phyloP scores from a whole-genome alignment of 2,329 filamentous ascomycete species.

The Plenodomus biglobosus region DNA sequence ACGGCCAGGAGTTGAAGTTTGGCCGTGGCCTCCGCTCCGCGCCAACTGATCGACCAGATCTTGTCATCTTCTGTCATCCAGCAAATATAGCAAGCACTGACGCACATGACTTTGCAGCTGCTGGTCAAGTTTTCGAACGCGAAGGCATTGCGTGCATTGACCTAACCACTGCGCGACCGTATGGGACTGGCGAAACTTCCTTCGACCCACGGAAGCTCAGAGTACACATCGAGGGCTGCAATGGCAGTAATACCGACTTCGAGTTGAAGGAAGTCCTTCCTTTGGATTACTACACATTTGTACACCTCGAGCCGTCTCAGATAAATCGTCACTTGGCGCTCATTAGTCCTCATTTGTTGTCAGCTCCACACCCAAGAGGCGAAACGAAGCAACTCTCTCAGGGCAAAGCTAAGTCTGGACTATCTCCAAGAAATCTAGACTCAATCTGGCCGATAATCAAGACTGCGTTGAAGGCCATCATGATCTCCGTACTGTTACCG shows the following conservation, averaged over 20 bases:
- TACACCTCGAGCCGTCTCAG: conserved; percentile 38
- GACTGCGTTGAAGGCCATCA: not conserved
- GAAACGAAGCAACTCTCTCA: not conserved
- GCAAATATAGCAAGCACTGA: conserved; percentile 11
- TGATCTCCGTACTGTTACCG: conserved; percentile 20
- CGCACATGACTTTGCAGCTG: conserved; percentile 21
- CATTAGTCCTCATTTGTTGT: conserved; percentile 29
- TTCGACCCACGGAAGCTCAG: conserved; percentile 11
- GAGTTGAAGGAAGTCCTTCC: conserved; percentile 35
- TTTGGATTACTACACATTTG: conserved; percentile 37
- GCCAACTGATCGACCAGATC: conserved; percentile 24
- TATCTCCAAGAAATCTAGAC: not conserved
- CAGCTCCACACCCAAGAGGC: not conserved
- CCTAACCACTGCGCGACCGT: conserved; percentile 32
- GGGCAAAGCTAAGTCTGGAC: not conserved
- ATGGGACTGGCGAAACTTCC: conserved; percentile 21
- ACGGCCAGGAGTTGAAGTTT: conserved; percentile 28
- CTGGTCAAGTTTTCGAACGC: conserved; percentile 25
- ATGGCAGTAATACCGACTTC: conserved; percentile 22
- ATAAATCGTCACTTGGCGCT: conserved; percentile 43
- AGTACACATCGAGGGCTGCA: conserved; percentile 36
- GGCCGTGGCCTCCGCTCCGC: conserved; percentile 8
- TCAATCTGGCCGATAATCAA: not conserved
- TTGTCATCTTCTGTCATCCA: conserved; percentile 38
- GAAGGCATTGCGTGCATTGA: conserved; percentile 36